Evolutionary conservation across 441 rosid genomes (phyloP), one percentile per base, ranked within the genome.

Genomic region (Croton laevigatus): DNA sequence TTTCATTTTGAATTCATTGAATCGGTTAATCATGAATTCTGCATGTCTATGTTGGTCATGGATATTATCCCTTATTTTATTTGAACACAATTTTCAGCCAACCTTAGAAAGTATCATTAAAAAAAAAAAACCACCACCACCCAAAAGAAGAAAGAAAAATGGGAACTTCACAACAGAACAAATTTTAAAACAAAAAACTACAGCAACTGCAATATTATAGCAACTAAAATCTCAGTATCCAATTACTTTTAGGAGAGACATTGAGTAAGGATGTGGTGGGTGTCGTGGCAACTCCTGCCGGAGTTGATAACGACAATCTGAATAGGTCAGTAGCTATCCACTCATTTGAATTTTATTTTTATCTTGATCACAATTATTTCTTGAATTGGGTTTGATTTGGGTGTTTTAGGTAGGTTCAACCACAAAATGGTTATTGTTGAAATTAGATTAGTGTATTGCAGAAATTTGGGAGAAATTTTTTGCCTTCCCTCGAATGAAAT

Each of bases 281-380:
- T 53, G 32, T 79, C 61, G 93, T 93, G 59, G 94, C 93, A 14
- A 82, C 88, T 40, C 88, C 89, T 59, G 96, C 89, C 59, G 81
- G 80, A 59, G 87, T 89, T 36, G 82, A 76, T 51, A 85, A 87
- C 68, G 88, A 81, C 66, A 86, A 82, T 62, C 88, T 93, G 42
- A 87, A 82, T 80, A 82, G 85, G 96, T 87, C 59, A 71, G 87
- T 86, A 2, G 16, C 5, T 70, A 45, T 19, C 19, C 32, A n/a
- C 8, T 19, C 37, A 19, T 32, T 20, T 32, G 22, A 59, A 20
- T 45, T 57, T 51, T 10, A 19, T 61, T 68, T 68, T 44, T 10
- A 8, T 8, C 45, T 5, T 49, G 14, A 34, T 59, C 36, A 59
- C 14, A 46, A 5, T n/a, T n/a, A n/a, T n/a, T n/a, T n/a, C n/a